Conservation (phyloP, 2,329 filamentous ascomycete species). For the Scedosporium apiospermum region DNA sequence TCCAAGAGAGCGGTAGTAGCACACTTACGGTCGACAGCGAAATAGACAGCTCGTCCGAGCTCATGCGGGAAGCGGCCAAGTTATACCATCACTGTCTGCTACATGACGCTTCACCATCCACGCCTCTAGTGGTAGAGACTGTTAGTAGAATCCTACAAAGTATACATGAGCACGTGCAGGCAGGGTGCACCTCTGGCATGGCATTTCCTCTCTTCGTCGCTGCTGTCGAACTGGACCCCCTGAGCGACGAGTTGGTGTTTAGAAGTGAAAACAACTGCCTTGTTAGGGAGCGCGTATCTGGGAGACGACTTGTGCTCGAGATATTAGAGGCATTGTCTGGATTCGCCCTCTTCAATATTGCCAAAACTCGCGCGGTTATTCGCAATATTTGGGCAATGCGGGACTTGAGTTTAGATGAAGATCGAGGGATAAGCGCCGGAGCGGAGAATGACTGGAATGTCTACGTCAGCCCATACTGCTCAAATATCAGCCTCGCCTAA, state of each 20-base stretch:
- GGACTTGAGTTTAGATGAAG: conserved; percentile 18
- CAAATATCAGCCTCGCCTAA: conserved; percentile 16
- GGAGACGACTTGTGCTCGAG: conserved; percentile 25
- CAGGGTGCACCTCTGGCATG: conserved; percentile 22
- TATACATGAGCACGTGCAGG: conserved; percentile 22
- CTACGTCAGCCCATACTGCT: conserved; percentile 18
- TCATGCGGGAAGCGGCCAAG: conserved; percentile 31
- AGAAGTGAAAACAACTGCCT: conserved; percentile 13
- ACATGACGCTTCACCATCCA: conserved; percentile 29
- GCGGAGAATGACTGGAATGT: conserved; percentile 16
- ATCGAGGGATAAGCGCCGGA: background rate
- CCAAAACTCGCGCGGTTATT: conserved; percentile 33
- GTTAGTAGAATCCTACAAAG: conserved; percentile 24
- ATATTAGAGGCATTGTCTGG: conserved; percentile 28
- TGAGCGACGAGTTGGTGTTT: conserved; percentile 24
- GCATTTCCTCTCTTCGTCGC: conserved; percentile 33
- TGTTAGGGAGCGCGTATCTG: conserved; percentile 12
- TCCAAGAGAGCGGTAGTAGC: background rate
- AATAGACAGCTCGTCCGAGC: conserved; percentile 15
- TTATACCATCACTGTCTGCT: conserved; percentile 36
- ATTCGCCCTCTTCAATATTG: conserved; percentile 30
- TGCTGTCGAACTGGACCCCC: conserved; percentile 26
- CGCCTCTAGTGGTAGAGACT: conserved; percentile 14
- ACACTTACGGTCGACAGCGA: background rate
- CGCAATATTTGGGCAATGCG: conserved; percentile 35